A percentile compares a stretch with the other conserved stretches of the same genome.
These are phyloP conservation scores for Bacterosira constricta DNA, from an alignment of 108 stramenopile genomes.

Conservation along the genomic window DNA sequence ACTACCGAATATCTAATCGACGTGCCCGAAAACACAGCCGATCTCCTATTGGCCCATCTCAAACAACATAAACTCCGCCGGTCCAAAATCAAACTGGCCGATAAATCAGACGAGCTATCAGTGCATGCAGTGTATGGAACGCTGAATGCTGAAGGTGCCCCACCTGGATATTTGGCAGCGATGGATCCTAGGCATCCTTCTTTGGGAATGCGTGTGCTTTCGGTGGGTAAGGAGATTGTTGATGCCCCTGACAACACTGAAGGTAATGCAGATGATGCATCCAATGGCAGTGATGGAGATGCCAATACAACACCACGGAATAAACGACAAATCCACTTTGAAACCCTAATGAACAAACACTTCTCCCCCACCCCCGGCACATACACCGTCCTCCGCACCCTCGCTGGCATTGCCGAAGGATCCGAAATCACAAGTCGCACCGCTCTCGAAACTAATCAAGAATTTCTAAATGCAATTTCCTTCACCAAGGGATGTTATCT, in stretches of 20 bases:
- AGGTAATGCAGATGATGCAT: neutral
- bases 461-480: conserved; percentile 87
- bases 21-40: conserved; percentile 65
- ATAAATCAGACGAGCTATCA: conserved; percentile 57
- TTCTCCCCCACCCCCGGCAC: conserved; percentile 66
- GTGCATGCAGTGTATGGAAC: conserved; percentile 82
- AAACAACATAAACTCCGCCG: conserved; percentile 74
- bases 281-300: neutral
- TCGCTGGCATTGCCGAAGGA: conserved; percentile 90
- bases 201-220: conserved; percentile 75
- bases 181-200: conserved; percentile 88
- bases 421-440: conserved; percentile 71
- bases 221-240: conserved; percentile 38
- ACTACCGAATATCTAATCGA: conserved; percentile 74
- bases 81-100: conserved; percentile 65
- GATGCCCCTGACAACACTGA: neutral
- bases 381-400: conserved; percentile 70
- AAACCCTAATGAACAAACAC: conserved; percentile 52
- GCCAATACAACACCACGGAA: neutral
- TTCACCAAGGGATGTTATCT: conserved; percentile 98
- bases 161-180: conserved; percentile 67
- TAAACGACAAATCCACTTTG: conserved; percentile 24
- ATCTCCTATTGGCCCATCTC: conserved; percentile 64
- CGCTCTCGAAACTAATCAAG: conserved; percentile 93
- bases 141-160: conserved; percentile 66